phyloP scores from a whole-genome alignment of 1,284 basidiomycete genomes.

The Athelia sp. region DNA sequence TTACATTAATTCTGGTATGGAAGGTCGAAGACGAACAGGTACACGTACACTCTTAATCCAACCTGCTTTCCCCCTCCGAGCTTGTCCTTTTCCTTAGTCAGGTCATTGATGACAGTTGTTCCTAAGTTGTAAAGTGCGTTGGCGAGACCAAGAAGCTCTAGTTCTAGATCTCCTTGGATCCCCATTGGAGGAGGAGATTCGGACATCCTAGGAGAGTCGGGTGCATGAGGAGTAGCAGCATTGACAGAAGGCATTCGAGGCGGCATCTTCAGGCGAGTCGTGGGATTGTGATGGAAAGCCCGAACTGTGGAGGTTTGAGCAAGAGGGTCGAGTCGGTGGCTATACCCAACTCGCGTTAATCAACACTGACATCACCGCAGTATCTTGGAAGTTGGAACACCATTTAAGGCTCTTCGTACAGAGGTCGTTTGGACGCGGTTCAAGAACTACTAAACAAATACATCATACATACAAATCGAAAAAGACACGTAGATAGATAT shows the following conservation, averaged over 20 bases:
- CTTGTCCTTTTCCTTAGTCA: slow-evolving; percentile 70
- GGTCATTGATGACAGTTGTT: slow-evolving; percentile 72
- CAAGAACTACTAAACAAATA: too few species aligned
- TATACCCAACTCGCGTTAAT: not conserved
- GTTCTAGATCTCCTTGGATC: slow-evolving; percentile 64
- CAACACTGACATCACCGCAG: too few species aligned
- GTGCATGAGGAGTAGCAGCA: slow-evolving; percentile 36
- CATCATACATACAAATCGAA: not conserved
- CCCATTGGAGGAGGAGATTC: slow-evolving; percentile 67
- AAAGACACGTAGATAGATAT: not conserved
- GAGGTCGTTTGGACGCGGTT: too few species aligned
- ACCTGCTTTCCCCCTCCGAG: slow-evolving; percentile 64
- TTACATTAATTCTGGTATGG: slow-evolving; percentile 2
- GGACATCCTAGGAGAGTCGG: slow-evolving; percentile 67
- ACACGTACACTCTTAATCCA: slow-evolving; percentile 59
- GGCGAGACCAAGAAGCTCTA: slow-evolving; percentile 69
- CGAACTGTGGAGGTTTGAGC: too few species aligned
- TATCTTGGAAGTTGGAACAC: too few species aligned
- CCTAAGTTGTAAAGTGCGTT: slow-evolving; percentile 74
- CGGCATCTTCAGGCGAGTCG: not conserved
- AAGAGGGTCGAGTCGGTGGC: not conserved
- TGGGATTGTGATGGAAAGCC: not conserved
- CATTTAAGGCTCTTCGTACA: too few species aligned
- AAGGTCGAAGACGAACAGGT: not conserved
- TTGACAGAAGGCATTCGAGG: slow-evolving; percentile 9